Conservation (phyloP, 805 yeast species). For the Spathaspora passalidarum region DNA sequence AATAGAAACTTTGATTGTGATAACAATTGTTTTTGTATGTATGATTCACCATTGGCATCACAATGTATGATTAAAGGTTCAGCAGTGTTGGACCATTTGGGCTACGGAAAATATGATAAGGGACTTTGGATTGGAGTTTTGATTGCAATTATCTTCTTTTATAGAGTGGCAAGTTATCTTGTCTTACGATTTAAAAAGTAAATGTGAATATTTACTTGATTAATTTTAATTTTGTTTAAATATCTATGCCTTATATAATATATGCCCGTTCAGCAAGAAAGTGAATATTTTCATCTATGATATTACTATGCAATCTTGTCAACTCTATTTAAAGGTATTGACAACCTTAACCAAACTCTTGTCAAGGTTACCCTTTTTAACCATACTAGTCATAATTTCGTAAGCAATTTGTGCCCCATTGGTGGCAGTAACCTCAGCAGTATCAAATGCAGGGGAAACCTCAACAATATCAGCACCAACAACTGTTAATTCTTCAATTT, state of each 20-base stretch:
- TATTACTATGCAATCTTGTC: not conserved
- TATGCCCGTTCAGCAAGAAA: too few species aligned
- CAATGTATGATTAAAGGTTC: slow-evolving; percentile 31
- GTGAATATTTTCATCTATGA: not conserved
- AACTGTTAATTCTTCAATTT: slow-evolving; percentile 41
- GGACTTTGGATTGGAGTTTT: slow-evolving; percentile 35
- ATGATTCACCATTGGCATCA: slow-evolving; percentile 19
- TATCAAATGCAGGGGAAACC: slow-evolving; percentile 63
- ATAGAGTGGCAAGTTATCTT: slow-evolving; percentile 25
- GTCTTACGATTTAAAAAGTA: slow-evolving; percentile 12
- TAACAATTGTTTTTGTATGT: slow-evolving; percentile 33
- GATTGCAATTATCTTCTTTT: slow-evolving; percentile 26
- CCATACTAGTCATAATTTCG: slow-evolving; percentile 74
- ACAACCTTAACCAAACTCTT: slow-evolving; percentile 7
- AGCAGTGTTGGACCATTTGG: slow-evolving; percentile 29
- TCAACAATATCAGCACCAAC: slow-evolving; percentile 60
- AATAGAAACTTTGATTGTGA: slow-evolving; percentile 28
- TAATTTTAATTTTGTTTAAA: too few species aligned
- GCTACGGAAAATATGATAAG: slow-evolving; percentile 24
- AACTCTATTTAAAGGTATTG: not conserved
- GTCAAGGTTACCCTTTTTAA: slow-evolving; percentile 43
- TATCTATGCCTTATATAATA: too few species aligned
- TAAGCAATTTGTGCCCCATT: slow-evolving; percentile 71
- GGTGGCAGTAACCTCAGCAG: slow-evolving; percentile 62
- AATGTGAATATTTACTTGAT: too few species aligned